Percentiles rank a stretch among this genome's conserved stretches.
phyloP scores from a whole-genome alignment of 1,284 basidiomycete genomes.

The Marasmius sp. region DNA sequence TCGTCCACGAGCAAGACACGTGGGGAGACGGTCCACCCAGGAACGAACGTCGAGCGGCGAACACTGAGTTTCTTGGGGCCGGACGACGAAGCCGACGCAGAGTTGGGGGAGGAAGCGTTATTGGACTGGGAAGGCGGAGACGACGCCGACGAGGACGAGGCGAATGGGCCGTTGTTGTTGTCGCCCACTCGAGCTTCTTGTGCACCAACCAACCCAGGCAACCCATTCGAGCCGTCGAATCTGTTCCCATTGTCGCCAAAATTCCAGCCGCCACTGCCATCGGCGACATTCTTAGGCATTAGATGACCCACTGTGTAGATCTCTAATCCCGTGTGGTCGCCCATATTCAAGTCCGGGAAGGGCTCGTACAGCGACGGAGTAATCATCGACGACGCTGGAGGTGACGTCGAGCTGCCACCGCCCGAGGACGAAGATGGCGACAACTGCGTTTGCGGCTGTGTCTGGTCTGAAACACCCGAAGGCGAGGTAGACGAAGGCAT shows the following conservation, averaged over 20 bases:
- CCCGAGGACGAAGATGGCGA: neutral
- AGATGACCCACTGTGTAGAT: constrained; percentile 84
- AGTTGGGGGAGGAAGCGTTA: neutral
- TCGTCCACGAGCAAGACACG: constrained; percentile 93
- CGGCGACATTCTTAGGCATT: constrained; percentile 55
- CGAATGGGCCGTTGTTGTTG: neutral
- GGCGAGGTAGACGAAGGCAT: constrained; percentile 12
- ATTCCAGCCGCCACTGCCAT: constrained; percentile 59
- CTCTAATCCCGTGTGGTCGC: constrained; percentile 63
- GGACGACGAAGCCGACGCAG: neutral
- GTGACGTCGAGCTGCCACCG: neutral
- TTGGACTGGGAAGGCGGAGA: neutral
- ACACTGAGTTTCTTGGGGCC: constrained; percentile 53
- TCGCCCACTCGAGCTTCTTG: constrained; percentile 20
- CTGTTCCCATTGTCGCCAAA: constrained; percentile 35
- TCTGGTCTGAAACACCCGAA: neutral
- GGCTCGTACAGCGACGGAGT: neutral
- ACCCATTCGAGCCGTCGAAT: constrained; percentile 17
- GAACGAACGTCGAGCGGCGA: constrained; percentile 77
- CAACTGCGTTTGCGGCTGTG: neutral
- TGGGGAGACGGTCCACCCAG: constrained; percentile 86
- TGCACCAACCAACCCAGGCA: constrained; percentile 19
- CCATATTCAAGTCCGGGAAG: constrained; percentile 7
- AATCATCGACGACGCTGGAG: neutral
- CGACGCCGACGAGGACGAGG: constrained; percentile 2